Percentiles rank a stretch among this genome's conserved stretches.
Evolutionary conservation across 192 early-diverging fungal species (phyloP).

Genomic region (Mortierella alpina): DNA sequence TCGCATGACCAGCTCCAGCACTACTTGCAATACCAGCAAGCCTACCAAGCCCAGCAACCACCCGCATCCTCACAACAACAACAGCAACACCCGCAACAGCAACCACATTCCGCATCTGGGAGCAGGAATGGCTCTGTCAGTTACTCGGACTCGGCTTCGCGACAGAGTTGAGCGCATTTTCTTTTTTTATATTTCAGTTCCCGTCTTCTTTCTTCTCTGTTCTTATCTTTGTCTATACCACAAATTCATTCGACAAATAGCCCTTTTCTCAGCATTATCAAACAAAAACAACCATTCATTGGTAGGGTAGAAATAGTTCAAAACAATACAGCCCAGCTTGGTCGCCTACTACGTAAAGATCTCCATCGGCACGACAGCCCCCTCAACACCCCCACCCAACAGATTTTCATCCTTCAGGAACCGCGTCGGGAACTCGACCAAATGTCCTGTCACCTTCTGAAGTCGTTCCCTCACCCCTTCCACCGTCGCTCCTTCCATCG

Average conservation of each 20-base stretch:
- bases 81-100: background rate
- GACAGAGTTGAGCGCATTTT: slow-evolving; percentile 5
- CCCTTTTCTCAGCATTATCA: background rate
- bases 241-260: slow-evolving; percentile 1
- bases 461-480: slow-evolving; percentile 48
- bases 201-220: background rate
- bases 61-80: slow-evolving; percentile 7
- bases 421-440: slow-evolving; percentile 63
- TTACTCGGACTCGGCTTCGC: slow-evolving; percentile 19
- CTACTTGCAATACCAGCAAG: slow-evolving; percentile 49
- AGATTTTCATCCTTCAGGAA: slow-evolving; percentile 66
- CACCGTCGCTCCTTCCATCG: slow-evolving; percentile 48
- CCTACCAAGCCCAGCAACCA: slow-evolving; percentile 36
- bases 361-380: slow-evolving; percentile 64
- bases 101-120: slow-evolving; percentile 1
- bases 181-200: too few species aligned
- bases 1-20: slow-evolving; percentile 50
- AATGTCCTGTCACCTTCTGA: slow-evolving; percentile 57
- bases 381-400: slow-evolving; percentile 58
- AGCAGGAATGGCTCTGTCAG: slow-evolving; percentile 20
- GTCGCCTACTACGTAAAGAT: slow-evolving; percentile 57
- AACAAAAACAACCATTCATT: background rate
- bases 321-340: too few species aligned
- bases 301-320: background rate
- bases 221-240: background rate